Base-by-base conservation (phyloP, 805 yeast species). In the Candida lessepsii region DNA sequence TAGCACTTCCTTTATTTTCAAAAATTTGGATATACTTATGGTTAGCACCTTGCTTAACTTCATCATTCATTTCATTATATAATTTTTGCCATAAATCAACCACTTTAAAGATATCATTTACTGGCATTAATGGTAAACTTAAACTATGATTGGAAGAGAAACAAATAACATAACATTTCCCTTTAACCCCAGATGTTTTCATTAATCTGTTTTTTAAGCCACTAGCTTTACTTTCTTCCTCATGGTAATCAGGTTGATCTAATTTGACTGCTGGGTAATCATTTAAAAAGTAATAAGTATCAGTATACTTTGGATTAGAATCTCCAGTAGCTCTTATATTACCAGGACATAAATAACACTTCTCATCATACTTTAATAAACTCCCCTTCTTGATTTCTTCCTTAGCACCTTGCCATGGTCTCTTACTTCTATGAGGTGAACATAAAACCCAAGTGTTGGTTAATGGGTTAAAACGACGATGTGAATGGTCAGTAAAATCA, bases 361-460 rank as follows among this genome's bases (percentile, higher is more conserved):
- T 73, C 15, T 75, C 74, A 51, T 83, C 90, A 53, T 76, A 82
- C 24, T 49, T 63, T 4, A 86, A 83, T 46, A 71, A 64, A 20
- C 57, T 50, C 11, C 62, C 67, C 32, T 58, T 65, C 39, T 57
- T 51, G 11, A 70, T 57, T 25, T 65, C 67, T 55, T 83, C 90
- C 47, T 78, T 71, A 46, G 80, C 86, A 26, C 90, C 90, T 57
- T 79, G 84, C 90, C 90, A 83, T 15, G 91, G 90, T 49, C 91
- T 70, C 58, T 81, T 80, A 21, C 88, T 78, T 42, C 90, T 67
- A 54, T 83, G 91, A 5, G 91, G 90, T 11, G 88, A 81, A 37
- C 83, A 83, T 37, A 83, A 66, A 18, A 83, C 79, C 78, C 82
- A 81, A n/a, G 73, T 60, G 39, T 76, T 76, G n/a, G 83, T 71